Conservation (phyloP, 805 yeast species). For the Candida nanaspora region DNA sequence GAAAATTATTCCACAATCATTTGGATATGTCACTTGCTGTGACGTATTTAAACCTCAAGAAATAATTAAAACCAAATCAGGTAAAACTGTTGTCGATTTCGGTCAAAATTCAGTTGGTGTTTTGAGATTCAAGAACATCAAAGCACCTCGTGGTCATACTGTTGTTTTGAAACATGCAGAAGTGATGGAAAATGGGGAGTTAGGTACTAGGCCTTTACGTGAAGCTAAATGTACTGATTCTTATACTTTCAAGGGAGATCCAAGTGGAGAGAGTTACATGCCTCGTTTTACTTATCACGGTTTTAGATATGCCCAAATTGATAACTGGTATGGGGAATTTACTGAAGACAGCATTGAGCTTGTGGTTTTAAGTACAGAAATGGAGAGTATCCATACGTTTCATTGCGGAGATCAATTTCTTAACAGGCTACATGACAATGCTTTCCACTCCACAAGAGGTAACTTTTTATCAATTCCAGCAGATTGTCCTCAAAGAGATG, state of each 20-base stretch:
- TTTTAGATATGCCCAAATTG: conserved; percentile 15
- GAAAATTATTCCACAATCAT: conserved; percentile 7
- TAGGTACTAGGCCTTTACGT: conserved; percentile 16
- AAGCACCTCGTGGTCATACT: conserved; percentile 12
- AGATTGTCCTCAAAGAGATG: conserved; percentile 24
- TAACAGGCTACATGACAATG: conserved; percentile 12
- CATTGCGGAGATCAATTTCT: conserved; percentile 13
- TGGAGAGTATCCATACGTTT: conserved; percentile 13
- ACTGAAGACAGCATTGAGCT: conserved; percentile 9
- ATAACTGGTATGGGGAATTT: conserved; percentile 13
- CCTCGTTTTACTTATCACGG: conserved; percentile 21
- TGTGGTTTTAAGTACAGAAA: conserved; percentile 11
- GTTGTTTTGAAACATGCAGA: conserved; percentile 16
- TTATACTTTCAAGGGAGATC: conserved; percentile 13
- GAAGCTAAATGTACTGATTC: conserved; percentile 14
- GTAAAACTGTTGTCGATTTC: conserved; percentile 18
- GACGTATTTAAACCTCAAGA: conserved; percentile 9
- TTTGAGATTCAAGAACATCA: conserved; percentile 8
- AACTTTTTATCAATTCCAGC: conserved; percentile 18
- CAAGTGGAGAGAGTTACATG: conserved; percentile 12
- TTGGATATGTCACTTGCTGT: conserved; percentile 10
- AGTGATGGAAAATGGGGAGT: conserved; percentile 19
- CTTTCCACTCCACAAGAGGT: conserved; percentile 16
- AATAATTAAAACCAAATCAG: conserved; percentile 10
- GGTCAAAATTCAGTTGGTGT: conserved; percentile 19